Base-by-base conservation (phyloP, 768 basidiomycete species). In the Podaxis sp. region DNA sequence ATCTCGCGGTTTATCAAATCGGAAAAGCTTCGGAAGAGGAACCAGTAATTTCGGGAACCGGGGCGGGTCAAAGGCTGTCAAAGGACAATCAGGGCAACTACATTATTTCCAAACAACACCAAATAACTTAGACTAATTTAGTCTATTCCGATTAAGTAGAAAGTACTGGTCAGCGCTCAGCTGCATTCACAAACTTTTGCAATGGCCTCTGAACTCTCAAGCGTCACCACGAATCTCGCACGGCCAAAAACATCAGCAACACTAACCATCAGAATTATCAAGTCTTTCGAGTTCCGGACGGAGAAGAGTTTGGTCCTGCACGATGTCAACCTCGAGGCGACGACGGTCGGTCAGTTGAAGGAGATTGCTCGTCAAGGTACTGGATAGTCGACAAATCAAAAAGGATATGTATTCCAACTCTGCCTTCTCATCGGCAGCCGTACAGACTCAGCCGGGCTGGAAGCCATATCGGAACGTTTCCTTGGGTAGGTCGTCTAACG, bases 251-350 rank as follows among this genome's bases (percentile, higher is more conserved):
- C 89, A 2, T 81, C 87, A 64, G 93, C 94, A 22, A 95, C 93
- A 4, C 77, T 99, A 62, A 99, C 96, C 6, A 74, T 99, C 54
- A 88, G 96, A 36, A 83, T 98, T 65, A 93, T 99, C 78, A 99
- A 99, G 73, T 95, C 93, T 20, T 96, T 99, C 73, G 88, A 87
- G 71, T 98, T 87, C 74, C 85, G 96, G 60, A 98, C 95, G 59
- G 91, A 94, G 72, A 89, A 89, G 67, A 89, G 86, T 71, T 83
- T 98, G 66, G 88, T 99, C 57, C 80, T 99, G 56, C 90, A 88
- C 70, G 80, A 89, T 67, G 69, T 96, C 64, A 86, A 99, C 72
- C 86, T 97, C 65, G 86, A 88, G 67, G 79, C 78, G 2, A 87
- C 84, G n/a, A 95, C 94, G 2, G 88, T 95, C 24, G 87, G 85